Evolutionary conservation across 1,284 basidiomycete species (phyloP), one percentile per base, ranked within the genome.

Genomic region (Ustilago xerochloae): DNA sequence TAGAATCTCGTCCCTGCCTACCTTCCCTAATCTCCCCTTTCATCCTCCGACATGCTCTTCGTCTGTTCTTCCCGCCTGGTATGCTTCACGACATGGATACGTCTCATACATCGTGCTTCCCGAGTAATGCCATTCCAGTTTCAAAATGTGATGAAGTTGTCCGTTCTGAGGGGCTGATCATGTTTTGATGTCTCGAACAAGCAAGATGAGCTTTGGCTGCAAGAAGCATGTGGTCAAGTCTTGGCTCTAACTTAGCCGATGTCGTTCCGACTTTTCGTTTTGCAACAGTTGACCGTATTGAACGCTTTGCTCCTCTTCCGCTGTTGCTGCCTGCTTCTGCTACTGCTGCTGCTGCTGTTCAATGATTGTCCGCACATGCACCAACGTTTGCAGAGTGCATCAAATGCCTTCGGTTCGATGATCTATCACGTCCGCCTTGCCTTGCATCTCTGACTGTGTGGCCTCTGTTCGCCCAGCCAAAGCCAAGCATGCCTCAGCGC

Each of bases 381-480:
- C 24, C 9, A 33, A 13, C 18, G 38, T 20, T 41, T 41, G 18
- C 53, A 22, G 33, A 18, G 22, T 32, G 39, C 41, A 35, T 29
- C 26, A n/a, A 22, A 15, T 26, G 38, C 33, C 29, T 54, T 61
- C 51, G 51, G 51, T 45, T 48, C 59, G 51, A 41, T 30, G 22
- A 49, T 26, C 51, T 46, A 20, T 49, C 51, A 48, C 26, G 28
- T 39, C 52, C 10, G 20, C n/a, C 24, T 30, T 16, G 4, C 32
- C 29, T 32, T 36, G 16, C 41, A n/a, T 41, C 50, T 26, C 18
- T 26, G 12, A 16, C 6, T 22, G 15, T 26, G 35, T n/a, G 16
- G 26, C n/a, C n/a, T n/a, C n/a, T n/a, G n/a, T n/a, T n/a, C n/a
- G 22, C 41, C 41, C 35, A 33, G 53, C 43, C 28, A 32, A 30